phyloP scores from a whole-genome alignment of 805 yeast species.

The Dipodascus albidus region DNA sequence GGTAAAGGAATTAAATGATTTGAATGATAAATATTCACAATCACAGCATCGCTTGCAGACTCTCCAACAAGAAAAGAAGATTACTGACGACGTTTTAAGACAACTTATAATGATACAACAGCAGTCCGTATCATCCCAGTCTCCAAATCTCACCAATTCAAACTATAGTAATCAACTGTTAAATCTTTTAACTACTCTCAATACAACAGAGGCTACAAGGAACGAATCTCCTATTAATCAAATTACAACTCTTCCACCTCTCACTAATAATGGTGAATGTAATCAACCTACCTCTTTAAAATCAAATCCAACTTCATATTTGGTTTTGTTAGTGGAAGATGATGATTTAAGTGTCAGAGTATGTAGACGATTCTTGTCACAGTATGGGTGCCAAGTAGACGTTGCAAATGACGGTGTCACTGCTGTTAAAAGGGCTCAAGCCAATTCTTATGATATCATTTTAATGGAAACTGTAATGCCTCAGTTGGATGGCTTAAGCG shows the following conservation, averaged over 20 bases:
- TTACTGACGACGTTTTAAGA: not conserved
- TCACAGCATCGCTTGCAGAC: not conserved
- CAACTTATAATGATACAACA: not conserved
- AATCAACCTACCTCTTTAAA: constrained; percentile 63
- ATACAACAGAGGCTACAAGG: not conserved
- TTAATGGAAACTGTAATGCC: constrained; percentile 50
- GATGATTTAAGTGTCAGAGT: constrained; percentile 59
- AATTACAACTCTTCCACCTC: constrained; percentile 9
- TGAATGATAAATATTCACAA: not conserved
- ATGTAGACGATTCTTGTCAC: constrained; percentile 69
- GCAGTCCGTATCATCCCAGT: too few relatives aligned
- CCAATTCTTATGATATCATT: constrained; percentile 35
- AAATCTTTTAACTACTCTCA: not conserved
- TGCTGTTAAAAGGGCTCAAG: constrained; percentile 81
- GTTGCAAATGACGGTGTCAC: constrained; percentile 87
- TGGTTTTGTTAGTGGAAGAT: constrained; percentile 44
- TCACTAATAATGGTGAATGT: constrained; percentile 57
- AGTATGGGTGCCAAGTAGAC: constrained; percentile 87
- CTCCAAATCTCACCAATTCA: not conserved
- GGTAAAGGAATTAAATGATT: not conserved
- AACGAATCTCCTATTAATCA: constrained; percentile 9
- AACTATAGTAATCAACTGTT: not conserved
- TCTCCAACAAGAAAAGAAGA: not conserved
- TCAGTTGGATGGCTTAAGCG: constrained; percentile 56
- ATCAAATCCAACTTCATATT: constrained; percentile 21